These are phyloP conservation scores for Dalbergia cochinchinensis DNA, from an alignment of 306 rosid genomes.

Conservation along the genomic window DNA sequence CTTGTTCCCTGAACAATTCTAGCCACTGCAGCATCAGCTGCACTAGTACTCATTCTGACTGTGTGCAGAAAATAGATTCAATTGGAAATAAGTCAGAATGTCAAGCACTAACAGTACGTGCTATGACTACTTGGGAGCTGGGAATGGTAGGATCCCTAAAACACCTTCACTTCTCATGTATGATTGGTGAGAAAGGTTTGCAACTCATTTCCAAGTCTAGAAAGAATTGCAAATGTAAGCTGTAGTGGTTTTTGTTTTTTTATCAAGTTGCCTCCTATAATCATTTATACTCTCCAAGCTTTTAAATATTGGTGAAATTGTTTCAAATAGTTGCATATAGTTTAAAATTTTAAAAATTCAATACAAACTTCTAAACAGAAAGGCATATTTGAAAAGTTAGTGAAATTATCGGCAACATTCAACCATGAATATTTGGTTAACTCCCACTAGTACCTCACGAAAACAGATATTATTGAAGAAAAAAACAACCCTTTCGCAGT, in stretches of 20 bases:
- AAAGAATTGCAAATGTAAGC: no score
- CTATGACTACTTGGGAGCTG: neutral
- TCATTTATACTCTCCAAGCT: no score
- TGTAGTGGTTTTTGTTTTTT: no score
- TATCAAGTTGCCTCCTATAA: no score
- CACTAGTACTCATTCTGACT: constrained; percentile 65
- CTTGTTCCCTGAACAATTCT: constrained; percentile 74
- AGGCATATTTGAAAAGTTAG: no score
- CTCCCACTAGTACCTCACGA: neutral
- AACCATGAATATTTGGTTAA: no score
- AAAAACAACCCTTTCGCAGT: neutral
- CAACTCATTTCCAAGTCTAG: no score
- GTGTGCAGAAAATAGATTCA: constrained; percentile 31
- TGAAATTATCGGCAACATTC: no score
- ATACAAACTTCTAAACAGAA: no score
- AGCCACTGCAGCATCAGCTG: constrained; percentile 76
- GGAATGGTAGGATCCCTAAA: neutral
- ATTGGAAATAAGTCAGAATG: constrained; percentile 7
- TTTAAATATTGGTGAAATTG: no score
- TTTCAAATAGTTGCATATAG: no score
- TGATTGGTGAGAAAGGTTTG: neutral
- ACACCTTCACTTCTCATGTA: neutral
- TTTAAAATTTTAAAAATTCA: no score
- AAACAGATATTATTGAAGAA: constrained; percentile 10
- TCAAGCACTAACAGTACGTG: neutral